Base-by-base conservation (phyloP, 257 asterid species). In the Penstemon barbatus region DNA sequence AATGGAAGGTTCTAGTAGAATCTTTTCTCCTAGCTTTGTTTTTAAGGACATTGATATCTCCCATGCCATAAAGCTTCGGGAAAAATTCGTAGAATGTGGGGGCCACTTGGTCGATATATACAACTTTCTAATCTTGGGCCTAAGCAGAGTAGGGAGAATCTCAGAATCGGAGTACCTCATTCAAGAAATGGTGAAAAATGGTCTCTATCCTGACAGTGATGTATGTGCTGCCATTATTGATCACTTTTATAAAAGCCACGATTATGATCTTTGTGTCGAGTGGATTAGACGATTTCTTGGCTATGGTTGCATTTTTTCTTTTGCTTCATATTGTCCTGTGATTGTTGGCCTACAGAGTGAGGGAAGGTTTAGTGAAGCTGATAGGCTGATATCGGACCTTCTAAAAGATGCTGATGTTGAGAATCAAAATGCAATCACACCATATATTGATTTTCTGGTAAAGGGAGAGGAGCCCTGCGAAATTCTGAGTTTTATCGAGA, bases 81-180 rank as follows among this genome's bases (percentile, higher is more conserved):
- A 65, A 39, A 72, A 49, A 46, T 58, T 71, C 6, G 58, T 19
- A 39, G 74, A 65, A 38, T 71, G 58, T 36, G 80, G 81, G 8
- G 74, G 70, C 6, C 57, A 53, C 65, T 68, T 69, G 37, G 39
- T 43, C 44, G 77, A 66, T 9, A 76, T 54, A 8, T 78, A 75
- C 79, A 75, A 46, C 57, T 69, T 75, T 70, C 48, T 81, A 19
- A 73, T 81, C 70, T 67, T 45, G 15, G 81, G 83, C 71, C 56
- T 78, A 6, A 53, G 66, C 8, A 52, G 57, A 63, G 43, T 68
- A 4, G 83, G 79, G 48, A 66, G 83, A 59, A 63, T 73, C 41
- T 55, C 71, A 8, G 83, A 78, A 70, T 79, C 73, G 3, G 77
- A 73, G 50, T 40, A 19, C 54, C 79, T 81, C 7, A 41, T 70